A percentile compares a stretch with the other conserved stretches of the same genome.
Conservation (phyloP, 805 yeast genomes). For the Maudiozyma saulgeensis region DNA sequence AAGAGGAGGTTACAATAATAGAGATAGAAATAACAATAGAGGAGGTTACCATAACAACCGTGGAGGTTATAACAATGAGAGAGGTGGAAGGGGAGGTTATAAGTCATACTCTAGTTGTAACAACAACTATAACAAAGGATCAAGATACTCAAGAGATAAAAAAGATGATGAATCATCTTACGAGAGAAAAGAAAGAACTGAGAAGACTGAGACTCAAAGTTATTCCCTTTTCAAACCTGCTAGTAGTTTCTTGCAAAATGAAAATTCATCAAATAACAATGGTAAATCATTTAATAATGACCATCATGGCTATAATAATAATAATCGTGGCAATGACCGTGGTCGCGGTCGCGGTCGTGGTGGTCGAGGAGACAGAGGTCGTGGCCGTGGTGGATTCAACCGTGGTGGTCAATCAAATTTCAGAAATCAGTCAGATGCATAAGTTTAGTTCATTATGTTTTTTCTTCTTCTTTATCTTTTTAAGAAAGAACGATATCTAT, state of each 20-base stretch:
- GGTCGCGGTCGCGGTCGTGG: constrained; percentile 6
- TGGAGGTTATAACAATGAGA: neutral
- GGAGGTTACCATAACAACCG: constrained; percentile 4
- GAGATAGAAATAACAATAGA: constrained; percentile 6
- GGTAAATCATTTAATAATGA: constrained; percentile 6
- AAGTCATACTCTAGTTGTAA: neutral
- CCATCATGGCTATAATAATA: constrained; percentile 7
- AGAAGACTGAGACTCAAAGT: neutral
- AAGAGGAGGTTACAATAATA: constrained; percentile 7
- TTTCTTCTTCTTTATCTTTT: too few relatives aligned
- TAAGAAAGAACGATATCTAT: too few relatives aligned
- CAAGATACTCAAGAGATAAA: neutral
- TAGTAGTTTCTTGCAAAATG: constrained; percentile 22
- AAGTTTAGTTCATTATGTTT: neutral
- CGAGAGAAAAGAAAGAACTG: neutral
- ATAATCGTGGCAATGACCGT: constrained; percentile 6
- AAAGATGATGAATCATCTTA: neutral
- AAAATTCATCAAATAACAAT: neutral
- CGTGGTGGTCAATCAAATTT: constrained; percentile 4
- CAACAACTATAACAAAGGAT: neutral
- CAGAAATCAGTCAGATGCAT: neutral
- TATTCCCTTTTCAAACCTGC: constrained; percentile 27
- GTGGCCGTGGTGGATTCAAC: constrained; percentile 9
- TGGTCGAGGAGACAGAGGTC: constrained; percentile 13
- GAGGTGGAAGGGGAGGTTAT: neutral